These are phyloP conservation scores for Aspergillus haitiensis DNA, from an alignment of 495 filamentous ascomycete species.

Conservation along the genomic window DNA sequence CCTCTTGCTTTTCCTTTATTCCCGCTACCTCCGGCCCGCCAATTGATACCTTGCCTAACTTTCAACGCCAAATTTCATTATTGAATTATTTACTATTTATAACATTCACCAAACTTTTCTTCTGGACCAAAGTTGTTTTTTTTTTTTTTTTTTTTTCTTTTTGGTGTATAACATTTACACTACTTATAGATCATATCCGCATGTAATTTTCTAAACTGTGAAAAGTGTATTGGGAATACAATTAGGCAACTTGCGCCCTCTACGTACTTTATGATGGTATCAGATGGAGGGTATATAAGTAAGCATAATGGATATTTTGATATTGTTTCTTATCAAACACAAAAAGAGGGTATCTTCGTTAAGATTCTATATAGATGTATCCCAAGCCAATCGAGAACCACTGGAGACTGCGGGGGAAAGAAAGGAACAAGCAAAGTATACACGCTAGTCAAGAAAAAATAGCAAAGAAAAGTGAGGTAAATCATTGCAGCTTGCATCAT, in stretches of 20 bases:
- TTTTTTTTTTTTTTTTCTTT: constrained; percentile 2
- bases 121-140: not conserved
- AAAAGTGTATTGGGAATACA: no score
- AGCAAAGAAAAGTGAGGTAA: constrained; percentile 3
- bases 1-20: no score
- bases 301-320: constrained; percentile 9
- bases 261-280: not conserved
- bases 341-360: constrained; percentile 26
- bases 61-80: no score
- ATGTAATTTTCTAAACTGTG: no score
- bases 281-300: not conserved
- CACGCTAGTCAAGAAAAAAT: constrained; percentile 12
- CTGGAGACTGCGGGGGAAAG: no score
- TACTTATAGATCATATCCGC: no score
- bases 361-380: constrained; percentile 22
- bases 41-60: no score
- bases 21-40: no score
- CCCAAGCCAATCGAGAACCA: constrained; percentile 10
- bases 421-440: not conserved
- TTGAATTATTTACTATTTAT: no score
- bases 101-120: no score
- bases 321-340: not conserved
- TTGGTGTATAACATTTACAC: no score
- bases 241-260: not conserved
- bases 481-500: constrained; percentile 24